Conservation (phyloP, 371 early-diverging fungal genomes). For the Saksenaea vasiformis region DNA sequence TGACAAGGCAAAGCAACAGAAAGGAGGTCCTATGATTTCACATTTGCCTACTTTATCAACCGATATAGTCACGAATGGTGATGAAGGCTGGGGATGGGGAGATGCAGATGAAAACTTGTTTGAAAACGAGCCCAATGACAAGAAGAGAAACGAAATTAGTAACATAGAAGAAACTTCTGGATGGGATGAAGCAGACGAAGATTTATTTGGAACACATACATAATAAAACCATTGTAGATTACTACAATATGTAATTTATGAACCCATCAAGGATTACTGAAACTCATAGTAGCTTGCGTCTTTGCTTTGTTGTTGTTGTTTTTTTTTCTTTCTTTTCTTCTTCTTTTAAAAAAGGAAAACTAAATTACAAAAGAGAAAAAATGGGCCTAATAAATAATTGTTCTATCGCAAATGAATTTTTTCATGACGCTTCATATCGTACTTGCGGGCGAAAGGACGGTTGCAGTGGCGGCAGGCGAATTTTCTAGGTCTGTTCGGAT, state of each 20-base stretch:
- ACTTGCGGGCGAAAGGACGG: conserved; percentile 35
- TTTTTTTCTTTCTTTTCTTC: not conserved
- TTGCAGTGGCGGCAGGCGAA: conserved; percentile 25
- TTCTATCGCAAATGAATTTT: conserved; percentile 28
- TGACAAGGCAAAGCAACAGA: conserved; percentile 2
- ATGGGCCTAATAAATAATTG: not conserved
- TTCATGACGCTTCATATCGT: conserved; percentile 40
- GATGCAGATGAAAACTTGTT: conserved; percentile 18
- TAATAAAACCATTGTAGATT: not conserved
- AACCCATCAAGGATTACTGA: not conserved
- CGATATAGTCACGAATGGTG: not conserved
- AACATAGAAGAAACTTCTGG: not conserved
- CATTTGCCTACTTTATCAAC: not conserved
- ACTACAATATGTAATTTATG: not conserved
- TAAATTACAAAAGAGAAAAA: too few species aligned
- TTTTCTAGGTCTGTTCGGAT: conserved; percentile 28
- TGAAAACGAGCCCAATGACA: not conserved
- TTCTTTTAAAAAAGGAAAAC: not conserved
- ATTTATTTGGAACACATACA: conserved; percentile 3
- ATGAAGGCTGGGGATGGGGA: conserved; percentile 6
- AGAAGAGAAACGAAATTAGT: not conserved
- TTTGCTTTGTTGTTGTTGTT: too few species aligned
- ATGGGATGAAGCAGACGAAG: conserved; percentile 20
- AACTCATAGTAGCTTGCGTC: not conserved
- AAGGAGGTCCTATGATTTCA: not conserved